phyloP scores from a whole-genome alignment of 2,329 filamentous ascomycete genomes.

The Monosporascus sp. region DNA sequence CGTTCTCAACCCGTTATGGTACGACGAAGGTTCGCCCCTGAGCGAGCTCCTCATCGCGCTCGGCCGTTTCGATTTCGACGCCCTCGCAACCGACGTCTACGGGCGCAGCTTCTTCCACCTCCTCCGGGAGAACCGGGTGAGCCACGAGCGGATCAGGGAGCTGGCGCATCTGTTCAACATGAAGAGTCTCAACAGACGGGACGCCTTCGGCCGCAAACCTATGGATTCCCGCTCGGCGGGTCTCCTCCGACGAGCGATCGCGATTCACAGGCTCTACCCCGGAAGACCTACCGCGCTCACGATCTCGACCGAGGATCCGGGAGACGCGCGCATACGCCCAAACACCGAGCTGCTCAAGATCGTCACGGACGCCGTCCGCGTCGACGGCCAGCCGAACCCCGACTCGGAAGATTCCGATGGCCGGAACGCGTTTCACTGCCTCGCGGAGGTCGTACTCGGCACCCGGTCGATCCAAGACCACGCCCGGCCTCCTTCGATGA shows the following conservation, averaged over 20 bases:
- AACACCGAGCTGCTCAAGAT: slow-evolving; percentile 32
- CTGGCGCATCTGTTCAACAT: slow-evolving; percentile 23
- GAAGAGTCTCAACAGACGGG: slow-evolving; percentile 33
- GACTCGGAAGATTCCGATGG: slow-evolving; percentile 38
- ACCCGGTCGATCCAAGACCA: slow-evolving; percentile 21
- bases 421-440: slow-evolving; percentile 53
- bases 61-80: slow-evolving; percentile 14
- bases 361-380: slow-evolving; percentile 26
- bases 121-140: slow-evolving; percentile 20
- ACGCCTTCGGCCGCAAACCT: slow-evolving; percentile 39
- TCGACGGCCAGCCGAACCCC: slow-evolving; percentile 22
- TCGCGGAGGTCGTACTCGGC: slow-evolving; percentile 48
- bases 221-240: slow-evolving; percentile 9
- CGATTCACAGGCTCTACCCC: slow-evolving; percentile 2
- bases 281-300: slow-evolving; percentile 9
- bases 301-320: slow-evolving; percentile 14
- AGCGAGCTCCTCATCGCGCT: slow-evolving; percentile 16
- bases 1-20: slow-evolving; percentile 27
- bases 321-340: slow-evolving; percentile 16
- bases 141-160: slow-evolving; percentile 11
- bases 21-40: slow-evolving; percentile 16
- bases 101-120: slow-evolving; percentile 28
- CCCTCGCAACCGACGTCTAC: slow-evolving; percentile 25
- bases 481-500: slow-evolving; percentile 18
- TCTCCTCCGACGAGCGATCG: slow-evolving; percentile 2